Evolutionary conservation across 2,329 filamentous ascomycete genomes (phyloP), one percentile per base, ranked within the genome.

Genomic region (Metarhizium album): DNA sequence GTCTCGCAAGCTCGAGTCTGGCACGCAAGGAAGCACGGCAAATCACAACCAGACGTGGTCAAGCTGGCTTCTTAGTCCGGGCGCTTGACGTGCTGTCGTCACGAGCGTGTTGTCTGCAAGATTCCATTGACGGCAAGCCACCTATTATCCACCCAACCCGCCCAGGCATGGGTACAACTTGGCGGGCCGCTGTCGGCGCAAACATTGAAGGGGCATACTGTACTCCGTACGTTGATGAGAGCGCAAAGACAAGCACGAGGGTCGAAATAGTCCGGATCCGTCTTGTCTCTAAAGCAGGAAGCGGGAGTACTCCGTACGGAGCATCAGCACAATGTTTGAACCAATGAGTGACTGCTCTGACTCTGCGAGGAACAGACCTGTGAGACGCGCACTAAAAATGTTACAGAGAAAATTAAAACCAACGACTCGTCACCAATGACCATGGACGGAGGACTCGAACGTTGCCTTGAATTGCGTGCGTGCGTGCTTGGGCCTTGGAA

Each of bases 1-100:
- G 46, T 48, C 46, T 48, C n/a, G 23, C 33, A 35, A 47, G 37
- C 46, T 48, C 46, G 46, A 42, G 46, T 40, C 46, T 48, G 46
- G 46, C 46, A 48, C 46, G 46, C 46, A 48, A 16, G 11, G 14
- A n/a, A 46, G 43, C 43, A 35, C n/a, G 18, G 29, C 37, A 37
- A 37, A 48, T 29, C 46, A 48, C 35, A 42, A 48, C 42, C 22
- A 48, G 18, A 18, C n/a, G 4, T 20, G 16, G 11, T 1, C 33
- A 47, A 47, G 27, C 20, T 27, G 37, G 31, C 14, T 48, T 37
- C 33, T 23, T 24, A 24, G 35, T 47, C 29, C 23, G 46, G 33
- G n/a, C 31, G 46, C 38, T 22, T 24, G 40, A 43, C 40, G 40
- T 43, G 40, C 40, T 24, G 40, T 43, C 40, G 40, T 43, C 40